A percentile compares a stretch with the other conserved stretches of the same genome.
phyloP scores from a whole-genome alignment of 1,284 basidiomycete species.

The Boletus mariae region DNA sequence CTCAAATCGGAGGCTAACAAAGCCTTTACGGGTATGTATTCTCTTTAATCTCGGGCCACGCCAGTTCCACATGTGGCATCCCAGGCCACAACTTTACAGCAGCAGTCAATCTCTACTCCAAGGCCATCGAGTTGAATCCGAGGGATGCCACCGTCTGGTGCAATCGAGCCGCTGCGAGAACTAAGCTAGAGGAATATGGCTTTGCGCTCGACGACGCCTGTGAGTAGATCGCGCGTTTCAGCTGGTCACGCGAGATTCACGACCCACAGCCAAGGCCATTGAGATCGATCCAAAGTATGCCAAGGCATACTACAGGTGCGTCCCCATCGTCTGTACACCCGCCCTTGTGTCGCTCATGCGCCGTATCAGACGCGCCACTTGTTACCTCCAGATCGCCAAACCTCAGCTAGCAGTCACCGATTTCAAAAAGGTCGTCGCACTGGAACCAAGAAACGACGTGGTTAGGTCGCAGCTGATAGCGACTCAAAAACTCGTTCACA shows the following conservation, averaged over 20 bases:
- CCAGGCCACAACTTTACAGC: slow-evolving; percentile 56
- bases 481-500: slow-evolving; percentile 87
- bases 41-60: neutral
- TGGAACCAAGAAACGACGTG: slow-evolving; percentile 86
- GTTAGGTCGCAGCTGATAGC: slow-evolving; percentile 81
- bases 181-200: slow-evolving; percentile 80
- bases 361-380: slow-evolving; percentile 74
- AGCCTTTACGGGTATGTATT: slow-evolving; percentile 65
- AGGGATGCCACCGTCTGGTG: slow-evolving; percentile 74
- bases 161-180: slow-evolving; percentile 75
- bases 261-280: slow-evolving; percentile 72
- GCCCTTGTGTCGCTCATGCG: slow-evolving; percentile 6
- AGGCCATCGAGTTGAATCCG: slow-evolving; percentile 79
- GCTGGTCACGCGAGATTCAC: slow-evolving; percentile 15
- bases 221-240: slow-evolving; percentile 37
- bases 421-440: slow-evolving; percentile 80
- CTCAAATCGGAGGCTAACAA: slow-evolving; percentile 85
- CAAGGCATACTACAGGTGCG: slow-evolving; percentile 84
- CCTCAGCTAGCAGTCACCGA: slow-evolving; percentile 82
- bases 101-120: slow-evolving; percentile 71
- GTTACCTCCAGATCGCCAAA: slow-evolving; percentile 86
- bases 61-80: slow-evolving; percentile 4
- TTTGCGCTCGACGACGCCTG: slow-evolving; percentile 77
- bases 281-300: slow-evolving; percentile 86
- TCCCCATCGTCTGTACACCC: neutral